Evolutionary conservation across 148 eudicot species (phyloP).

Genomic region (Talinum fruticosum): DNA sequence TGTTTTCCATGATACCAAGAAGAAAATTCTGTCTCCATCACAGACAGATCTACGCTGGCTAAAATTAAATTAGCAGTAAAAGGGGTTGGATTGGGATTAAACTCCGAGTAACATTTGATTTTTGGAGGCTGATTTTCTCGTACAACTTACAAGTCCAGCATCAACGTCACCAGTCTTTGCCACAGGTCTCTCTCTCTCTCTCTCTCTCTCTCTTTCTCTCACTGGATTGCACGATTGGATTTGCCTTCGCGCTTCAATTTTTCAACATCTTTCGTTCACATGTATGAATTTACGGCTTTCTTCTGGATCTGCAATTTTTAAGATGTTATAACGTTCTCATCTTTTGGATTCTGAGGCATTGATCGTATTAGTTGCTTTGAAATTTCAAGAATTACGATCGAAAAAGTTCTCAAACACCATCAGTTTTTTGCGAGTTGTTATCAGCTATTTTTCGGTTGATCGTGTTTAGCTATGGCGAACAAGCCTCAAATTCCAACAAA

Average conservation of each 20-base stretch:
- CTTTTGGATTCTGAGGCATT: not conserved
- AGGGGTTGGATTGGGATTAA: not conserved
- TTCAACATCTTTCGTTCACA: not conserved
- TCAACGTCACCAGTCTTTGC: not conserved
- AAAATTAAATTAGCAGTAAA: too few species aligned
- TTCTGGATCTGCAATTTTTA: not conserved
- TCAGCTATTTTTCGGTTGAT: constrained; percentile 18
- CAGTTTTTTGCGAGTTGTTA: not conserved
- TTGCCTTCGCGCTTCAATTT: not conserved
- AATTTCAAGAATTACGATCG: not conserved
- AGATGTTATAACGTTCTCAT: not conserved
- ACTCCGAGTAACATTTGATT: not conserved
- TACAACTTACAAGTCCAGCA: not conserved
- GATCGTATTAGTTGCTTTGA: not conserved
- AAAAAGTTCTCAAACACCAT: not conserved
- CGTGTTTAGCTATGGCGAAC: constrained; percentile 51
- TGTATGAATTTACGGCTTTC: not conserved
- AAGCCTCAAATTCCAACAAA: constrained; percentile 53
- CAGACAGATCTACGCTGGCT: too few species aligned
- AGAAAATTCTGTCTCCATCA: too few species aligned
- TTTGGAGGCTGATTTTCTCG: not conserved
- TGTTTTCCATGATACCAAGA: too few species aligned
- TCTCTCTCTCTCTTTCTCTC: not conserved
- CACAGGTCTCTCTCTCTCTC: constrained; percentile 6
- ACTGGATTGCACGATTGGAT: not conserved